phyloP scores from a whole-genome alignment of 768 basidiomycete genomes.

The Rhodotorula taiwanensis region DNA sequence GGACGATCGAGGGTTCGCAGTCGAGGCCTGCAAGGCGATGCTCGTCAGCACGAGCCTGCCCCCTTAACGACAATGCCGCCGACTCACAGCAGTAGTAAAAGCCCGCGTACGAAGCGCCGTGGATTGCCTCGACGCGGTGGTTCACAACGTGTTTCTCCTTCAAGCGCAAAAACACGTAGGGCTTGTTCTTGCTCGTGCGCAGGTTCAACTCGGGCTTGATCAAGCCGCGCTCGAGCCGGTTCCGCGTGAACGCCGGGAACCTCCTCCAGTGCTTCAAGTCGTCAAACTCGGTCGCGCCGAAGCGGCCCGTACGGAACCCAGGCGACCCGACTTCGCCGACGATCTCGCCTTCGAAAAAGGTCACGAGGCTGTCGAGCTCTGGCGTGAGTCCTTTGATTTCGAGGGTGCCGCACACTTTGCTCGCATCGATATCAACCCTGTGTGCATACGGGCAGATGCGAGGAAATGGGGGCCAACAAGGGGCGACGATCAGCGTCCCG shows the following conservation, averaged over 20 bases:
- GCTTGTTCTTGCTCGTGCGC: constrained; percentile 48
- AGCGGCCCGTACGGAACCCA: constrained; percentile 78
- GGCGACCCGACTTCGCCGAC: constrained; percentile 54
- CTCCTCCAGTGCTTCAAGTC: constrained; percentile 92
- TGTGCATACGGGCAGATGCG: not conserved
- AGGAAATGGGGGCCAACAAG: too few species aligned
- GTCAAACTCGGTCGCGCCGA: constrained; percentile 83
- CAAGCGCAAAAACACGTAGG: constrained; percentile 82
- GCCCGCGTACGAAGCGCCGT: constrained; percentile 49
- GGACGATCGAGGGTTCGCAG: constrained; percentile 59
- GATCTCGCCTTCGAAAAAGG: constrained; percentile 38
- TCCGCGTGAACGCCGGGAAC: constrained; percentile 61
- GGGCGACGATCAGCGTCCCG: too few species aligned
- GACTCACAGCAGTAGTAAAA: constrained; percentile 69
- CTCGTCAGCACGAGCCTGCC: not conserved
- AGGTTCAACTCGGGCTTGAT: constrained; percentile 71
- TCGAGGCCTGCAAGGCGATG: constrained; percentile 59
- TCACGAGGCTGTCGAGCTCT: constrained; percentile 25
- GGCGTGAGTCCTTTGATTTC: constrained; percentile 68
- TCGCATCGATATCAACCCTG: constrained; percentile 79
- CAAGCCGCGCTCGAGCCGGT: constrained; percentile 67
- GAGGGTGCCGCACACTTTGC: constrained; percentile 83
- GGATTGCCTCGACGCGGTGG: constrained; percentile 51
- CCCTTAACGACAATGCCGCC: too few species aligned
- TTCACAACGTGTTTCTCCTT: constrained; percentile 93